These are phyloP conservation scores for Tardiomyces blankii DNA, from an alignment of 1,139 yeast genomes.

Conservation along the genomic window DNA sequence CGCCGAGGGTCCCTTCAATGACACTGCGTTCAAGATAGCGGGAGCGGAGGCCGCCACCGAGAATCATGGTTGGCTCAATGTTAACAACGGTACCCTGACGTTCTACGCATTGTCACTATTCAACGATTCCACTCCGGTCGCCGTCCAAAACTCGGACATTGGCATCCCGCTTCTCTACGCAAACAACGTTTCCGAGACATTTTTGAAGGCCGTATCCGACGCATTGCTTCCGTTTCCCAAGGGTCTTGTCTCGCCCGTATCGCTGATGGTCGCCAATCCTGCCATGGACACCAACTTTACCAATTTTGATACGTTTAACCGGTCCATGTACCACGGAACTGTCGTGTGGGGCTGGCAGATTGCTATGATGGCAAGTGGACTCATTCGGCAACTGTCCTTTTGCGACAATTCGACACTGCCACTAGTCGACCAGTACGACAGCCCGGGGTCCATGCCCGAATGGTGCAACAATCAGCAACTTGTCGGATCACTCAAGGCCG, in stretches of 20 bases:
- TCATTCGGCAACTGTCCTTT: slow-evolving; percentile 4
- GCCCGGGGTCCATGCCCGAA: slow-evolving; percentile 3
- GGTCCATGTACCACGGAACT: slow-evolving; percentile 7
- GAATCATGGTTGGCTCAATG: too few species aligned
- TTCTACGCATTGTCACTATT: slow-evolving; percentile 6
- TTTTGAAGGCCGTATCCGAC: slow-evolving; percentile 7
- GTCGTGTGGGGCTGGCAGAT: slow-evolving; percentile 9
- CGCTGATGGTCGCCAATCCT: slow-evolving; percentile 7
- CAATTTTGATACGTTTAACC: slow-evolving; percentile 4
- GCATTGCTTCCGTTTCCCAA: slow-evolving; percentile 7
- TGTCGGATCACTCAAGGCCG: too few species aligned
- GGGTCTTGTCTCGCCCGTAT: slow-evolving; percentile 7
- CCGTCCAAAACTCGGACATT: slow-evolving; percentile 5
- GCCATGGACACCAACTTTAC: slow-evolving; percentile 5
- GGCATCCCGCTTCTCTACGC: slow-evolving; percentile 6
- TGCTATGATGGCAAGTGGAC: slow-evolving; percentile 8
- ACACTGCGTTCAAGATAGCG: too few species aligned
- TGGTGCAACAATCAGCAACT: slow-evolving; percentile 2
- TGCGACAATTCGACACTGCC: slow-evolving; percentile 2
- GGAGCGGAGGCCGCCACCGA: too few species aligned
- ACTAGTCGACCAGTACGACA: slow-evolving; percentile 4
- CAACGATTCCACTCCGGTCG: slow-evolving; percentile 6
- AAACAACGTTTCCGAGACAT: slow-evolving; percentile 4
- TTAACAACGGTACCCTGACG: too few species aligned
- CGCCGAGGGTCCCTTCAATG: too few species aligned